Base-by-base conservation (phyloP, 1,284 basidiomycete species). In the Puccinia triticina region DNA sequence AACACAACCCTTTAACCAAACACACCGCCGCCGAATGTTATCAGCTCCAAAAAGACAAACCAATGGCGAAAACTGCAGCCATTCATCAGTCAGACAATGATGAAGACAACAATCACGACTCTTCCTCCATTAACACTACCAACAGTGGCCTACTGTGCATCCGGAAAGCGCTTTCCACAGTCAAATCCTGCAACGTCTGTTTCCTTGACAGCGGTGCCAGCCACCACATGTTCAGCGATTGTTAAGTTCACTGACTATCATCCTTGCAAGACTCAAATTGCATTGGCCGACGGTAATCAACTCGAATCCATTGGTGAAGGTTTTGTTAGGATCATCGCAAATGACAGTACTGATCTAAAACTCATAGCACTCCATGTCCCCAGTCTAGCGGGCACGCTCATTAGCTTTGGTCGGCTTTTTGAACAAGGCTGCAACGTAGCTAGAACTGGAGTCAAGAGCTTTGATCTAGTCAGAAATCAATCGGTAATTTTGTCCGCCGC, bases 191-290 rank as follows among this genome's bases (percentile, higher is more conserved):
- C 10, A 14, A 67, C 32, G 26, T 18, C 0, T 37, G 34, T 18
- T 67, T 67, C 12, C 40, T 43, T 43, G 40, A 43, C 40, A 43
- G 40, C 12, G 40, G 7, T 7, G 40, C 40, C 4, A 40, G 37
- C 7, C 64, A 67, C 3, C 64, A 67, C 16, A 67, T 67, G 64
- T 67, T 67, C 40, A 40, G 64, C 23, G 64, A 67, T 26, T 18
- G 18, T 18, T 11, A 46, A 23, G 16, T 67, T 67, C 40, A 3
- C 40, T 23, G 40, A 67, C 0, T 67, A 67, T 26, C 34, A 26
- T 1, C 8, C n/a, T 10, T 4, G 43, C 3, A 14, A 4, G 11
- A 18, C 66, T 40, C 8, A 21, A 1, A 10, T 66, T 16, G 61
- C 29, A 40, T 32, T 66, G 16, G 61, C 61, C 1, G 61, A 66